Conservation (phyloP, 2,329 filamentous ascomycete genomes). For the Akanthomyces lecanii region DNA sequence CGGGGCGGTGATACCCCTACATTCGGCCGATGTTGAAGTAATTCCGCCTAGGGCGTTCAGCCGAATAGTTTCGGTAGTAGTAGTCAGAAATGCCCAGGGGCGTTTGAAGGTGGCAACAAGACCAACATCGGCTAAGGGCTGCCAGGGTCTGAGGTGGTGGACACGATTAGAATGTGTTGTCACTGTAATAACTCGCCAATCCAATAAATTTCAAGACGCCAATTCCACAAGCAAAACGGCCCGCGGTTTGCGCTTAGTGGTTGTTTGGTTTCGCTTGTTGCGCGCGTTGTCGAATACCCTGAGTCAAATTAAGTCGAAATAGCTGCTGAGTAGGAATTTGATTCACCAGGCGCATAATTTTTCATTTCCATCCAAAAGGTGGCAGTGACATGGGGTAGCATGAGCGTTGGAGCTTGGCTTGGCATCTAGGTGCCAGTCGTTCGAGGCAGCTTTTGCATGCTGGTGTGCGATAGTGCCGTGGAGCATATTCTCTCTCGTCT, state of each 20-base stretch:
- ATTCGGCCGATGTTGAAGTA: neutral
- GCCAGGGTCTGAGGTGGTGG: neutral
- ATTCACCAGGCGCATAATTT: neutral
- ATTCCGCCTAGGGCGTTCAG: neutral
- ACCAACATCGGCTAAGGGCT: neutral
- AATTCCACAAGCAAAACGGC: neutral
- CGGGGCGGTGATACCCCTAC: neutral
- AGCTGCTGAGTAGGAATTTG: too few relatives aligned
- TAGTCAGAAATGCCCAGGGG: neutral
- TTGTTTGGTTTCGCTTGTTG: neutral
- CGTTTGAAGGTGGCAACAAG: neutral
- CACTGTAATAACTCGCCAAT: too few relatives aligned
- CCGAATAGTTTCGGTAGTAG: slow-evolving; percentile 9
- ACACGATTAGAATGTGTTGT: neutral
- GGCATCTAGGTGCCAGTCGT: neutral
- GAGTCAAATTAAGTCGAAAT: too few relatives aligned
- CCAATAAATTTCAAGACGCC: neutral
- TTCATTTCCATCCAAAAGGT: too few relatives aligned
- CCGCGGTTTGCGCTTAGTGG: neutral
- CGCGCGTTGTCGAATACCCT: too few relatives aligned
- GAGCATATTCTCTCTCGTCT: neutral
- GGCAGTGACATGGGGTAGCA: too few relatives aligned
- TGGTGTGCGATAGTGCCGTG: neutral
- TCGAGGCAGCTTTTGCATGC: too few relatives aligned
- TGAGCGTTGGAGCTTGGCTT: neutral